Evolutionary conservation across 768 basidiomycete species (phyloP).

Genomic region (Pleurotus platypus): DNA sequence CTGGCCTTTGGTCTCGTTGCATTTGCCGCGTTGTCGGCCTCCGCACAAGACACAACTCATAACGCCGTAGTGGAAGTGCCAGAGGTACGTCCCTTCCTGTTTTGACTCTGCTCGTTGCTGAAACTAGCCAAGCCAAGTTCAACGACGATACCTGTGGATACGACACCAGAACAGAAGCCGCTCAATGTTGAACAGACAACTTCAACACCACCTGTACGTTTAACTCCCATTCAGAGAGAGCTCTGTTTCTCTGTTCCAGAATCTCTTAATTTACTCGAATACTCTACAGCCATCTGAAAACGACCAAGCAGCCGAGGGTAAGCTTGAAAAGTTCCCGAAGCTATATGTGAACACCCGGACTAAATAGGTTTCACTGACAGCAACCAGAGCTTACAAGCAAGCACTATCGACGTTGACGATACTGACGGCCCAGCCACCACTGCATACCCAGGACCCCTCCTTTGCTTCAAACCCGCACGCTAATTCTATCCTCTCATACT

Average conservation of each 20-base stretch:
- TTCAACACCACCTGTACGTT: conserved; percentile 1
- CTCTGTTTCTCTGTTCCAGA: not conserved
- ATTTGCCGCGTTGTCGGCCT: conserved; percentile 40
- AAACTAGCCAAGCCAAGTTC: not conserved
- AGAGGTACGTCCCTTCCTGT: conserved; percentile 19
- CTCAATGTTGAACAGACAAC: not conserved
- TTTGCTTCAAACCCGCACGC: conserved; percentile 35
- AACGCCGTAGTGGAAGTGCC: conserved; percentile 23
- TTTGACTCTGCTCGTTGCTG: not conserved
- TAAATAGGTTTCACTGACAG: conserved; percentile 28
- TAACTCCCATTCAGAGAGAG: not conserved
- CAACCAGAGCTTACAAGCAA: conserved; percentile 71
- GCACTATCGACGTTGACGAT: conserved; percentile 65
- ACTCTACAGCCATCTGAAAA: conserved; percentile 25
- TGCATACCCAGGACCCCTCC: conserved; percentile 52
- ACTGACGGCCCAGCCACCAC: conserved; percentile 56
- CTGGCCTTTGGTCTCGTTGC: conserved; percentile 58
- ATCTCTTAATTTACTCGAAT: not conserved
- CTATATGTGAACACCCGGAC: not conserved
- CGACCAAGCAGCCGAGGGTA: conserved; percentile 54
- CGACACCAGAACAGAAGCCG: not conserved
- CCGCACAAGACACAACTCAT: conserved; percentile 35
- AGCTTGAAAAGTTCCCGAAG: conserved; percentile 4
- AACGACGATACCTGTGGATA: not conserved
- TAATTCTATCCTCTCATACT: conserved; percentile 56